Evolutionary conservation across 2,329 filamentous ascomycete species (phyloP).

Genomic region (Ophioceras dolichostomum): DNA sequence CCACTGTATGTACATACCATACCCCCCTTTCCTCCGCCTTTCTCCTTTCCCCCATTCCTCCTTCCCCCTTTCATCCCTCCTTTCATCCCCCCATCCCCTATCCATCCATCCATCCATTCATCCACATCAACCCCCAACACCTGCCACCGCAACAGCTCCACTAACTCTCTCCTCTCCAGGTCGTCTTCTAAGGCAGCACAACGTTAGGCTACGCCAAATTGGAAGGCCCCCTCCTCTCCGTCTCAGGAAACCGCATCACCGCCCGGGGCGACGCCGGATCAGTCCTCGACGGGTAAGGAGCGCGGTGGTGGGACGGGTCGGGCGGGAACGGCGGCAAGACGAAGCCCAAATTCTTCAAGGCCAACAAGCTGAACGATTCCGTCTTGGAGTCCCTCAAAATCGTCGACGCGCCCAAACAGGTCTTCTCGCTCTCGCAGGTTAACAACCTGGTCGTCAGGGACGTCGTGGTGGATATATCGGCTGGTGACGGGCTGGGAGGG

Average conservation of each 20-base stretch:
- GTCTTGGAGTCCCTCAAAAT: conserved; percentile 29
- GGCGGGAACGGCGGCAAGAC: conserved; percentile 46
- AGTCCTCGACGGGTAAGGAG: conserved; percentile 42
- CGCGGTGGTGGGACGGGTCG: conserved; percentile 48
- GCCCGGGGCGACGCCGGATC: conserved; percentile 38
- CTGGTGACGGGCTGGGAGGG: conserved; percentile 17
- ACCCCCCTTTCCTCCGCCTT: too few relatives aligned
- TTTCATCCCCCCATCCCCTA: too few relatives aligned
- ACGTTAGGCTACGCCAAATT: conserved; percentile 56
- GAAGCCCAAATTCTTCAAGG: conserved; percentile 52
- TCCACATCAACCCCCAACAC: too few relatives aligned
- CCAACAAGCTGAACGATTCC: conserved; percentile 36
- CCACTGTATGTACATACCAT: conserved; percentile 20
- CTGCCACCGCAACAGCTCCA: too few relatives aligned
- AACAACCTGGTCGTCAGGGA: conserved; percentile 20
- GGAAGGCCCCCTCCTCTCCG: conserved; percentile 49
- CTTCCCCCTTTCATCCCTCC: too few relatives aligned
- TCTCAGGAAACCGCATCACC: conserved; percentile 43
- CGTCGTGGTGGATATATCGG: conserved; percentile 25
- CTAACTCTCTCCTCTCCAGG: conserved; percentile 14
- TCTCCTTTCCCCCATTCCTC: too few relatives aligned
- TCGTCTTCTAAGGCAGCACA: conserved; percentile 54
- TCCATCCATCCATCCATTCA: too few relatives aligned
- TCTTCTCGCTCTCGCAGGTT: conserved; percentile 24
- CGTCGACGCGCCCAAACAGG: conserved; percentile 28